These are phyloP conservation scores for Saturnispora sanitii DNA, from an alignment of 805 yeast species.

Conservation along the genomic window DNA sequence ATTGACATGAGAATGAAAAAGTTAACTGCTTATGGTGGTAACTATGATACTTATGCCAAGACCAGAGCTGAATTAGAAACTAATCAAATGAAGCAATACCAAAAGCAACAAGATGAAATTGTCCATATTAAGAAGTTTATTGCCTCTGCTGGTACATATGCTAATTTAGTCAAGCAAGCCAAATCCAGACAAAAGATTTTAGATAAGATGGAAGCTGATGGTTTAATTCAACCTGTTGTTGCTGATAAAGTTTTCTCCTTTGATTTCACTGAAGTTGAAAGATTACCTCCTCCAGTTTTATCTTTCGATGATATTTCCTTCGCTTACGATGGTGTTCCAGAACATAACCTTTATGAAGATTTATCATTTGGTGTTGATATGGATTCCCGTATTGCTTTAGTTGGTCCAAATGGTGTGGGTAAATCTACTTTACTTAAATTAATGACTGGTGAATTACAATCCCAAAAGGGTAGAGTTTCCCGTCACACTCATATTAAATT, in stretches of 20 bases:
- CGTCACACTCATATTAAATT: conserved; percentile 95
- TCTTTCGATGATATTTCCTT: conserved; percentile 93
- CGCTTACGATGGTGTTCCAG: conserved; percentile 74
- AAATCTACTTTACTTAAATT: conserved; percentile 90
- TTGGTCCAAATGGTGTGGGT: conserved; percentile 99
- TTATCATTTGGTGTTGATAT: conserved; percentile 97
- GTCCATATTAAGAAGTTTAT: conserved; percentile 96
- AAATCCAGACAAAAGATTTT: conserved; percentile 98
- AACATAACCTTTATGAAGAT: conserved; percentile 81
- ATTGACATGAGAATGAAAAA: conserved; percentile 88
- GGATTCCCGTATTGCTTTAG: conserved; percentile 97
- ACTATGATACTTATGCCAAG: conserved; percentile 93
- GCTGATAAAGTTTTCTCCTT: conserved; percentile 90
- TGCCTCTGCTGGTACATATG: conserved; percentile 99
- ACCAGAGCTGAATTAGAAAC: conserved; percentile 90
- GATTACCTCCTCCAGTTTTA: conserved; percentile 97
- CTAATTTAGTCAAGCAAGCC: conserved; percentile 96
- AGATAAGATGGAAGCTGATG: conserved; percentile 99
- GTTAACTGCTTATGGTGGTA: conserved; percentile 84
- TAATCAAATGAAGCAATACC: conserved; percentile 95
- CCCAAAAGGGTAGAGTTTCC: conserved; percentile 92
- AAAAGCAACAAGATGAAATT: conserved; percentile 97
- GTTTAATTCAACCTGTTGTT: conserved; percentile 84
- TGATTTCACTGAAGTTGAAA: conserved; percentile 90
- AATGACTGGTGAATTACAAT: conserved; percentile 88